phyloP scores from a whole-genome alignment of 2,329 filamentous ascomycete species.

The Aspergillus vadensis region DNA sequence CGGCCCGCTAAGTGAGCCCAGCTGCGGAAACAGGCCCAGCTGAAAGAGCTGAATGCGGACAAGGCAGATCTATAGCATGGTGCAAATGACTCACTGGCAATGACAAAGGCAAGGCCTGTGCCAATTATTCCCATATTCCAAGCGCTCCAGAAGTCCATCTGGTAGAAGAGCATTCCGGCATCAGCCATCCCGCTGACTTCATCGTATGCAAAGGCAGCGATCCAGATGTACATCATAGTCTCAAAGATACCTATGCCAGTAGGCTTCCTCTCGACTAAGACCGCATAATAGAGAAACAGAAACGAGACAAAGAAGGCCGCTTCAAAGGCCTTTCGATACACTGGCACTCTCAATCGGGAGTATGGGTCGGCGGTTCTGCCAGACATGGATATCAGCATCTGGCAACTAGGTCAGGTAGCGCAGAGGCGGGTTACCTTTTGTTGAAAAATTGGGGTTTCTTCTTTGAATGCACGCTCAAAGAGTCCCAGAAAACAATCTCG shows the following conservation, averaged over 20 bases:
- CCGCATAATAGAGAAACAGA: constrained; percentile 80
- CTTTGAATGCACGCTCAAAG: constrained; percentile 68
- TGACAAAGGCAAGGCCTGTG: constrained; percentile 70
- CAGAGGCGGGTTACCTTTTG: constrained; percentile 40
- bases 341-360: constrained; percentile 74
- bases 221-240: constrained; percentile 77
- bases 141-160: constrained; percentile 78
- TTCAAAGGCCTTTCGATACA: constrained; percentile 83
- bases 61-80: constrained; percentile 25
- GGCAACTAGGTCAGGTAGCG: not conserved
- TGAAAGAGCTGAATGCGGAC: constrained; percentile 8
- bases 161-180: constrained; percentile 83
- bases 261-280: constrained; percentile 72
- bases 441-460: constrained; percentile 81
- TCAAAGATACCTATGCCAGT: constrained; percentile 68
- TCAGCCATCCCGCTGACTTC: constrained; percentile 83
- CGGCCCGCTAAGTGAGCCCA: not conserved
- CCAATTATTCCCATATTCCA: constrained; percentile 74
- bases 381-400: constrained; percentile 3
- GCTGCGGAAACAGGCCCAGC: constrained; percentile 1
- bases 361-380: constrained; percentile 68
- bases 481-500: constrained; percentile 85
- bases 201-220: constrained; percentile 84
- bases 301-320: constrained; percentile 78
- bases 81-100: constrained; percentile 62